phyloP scores from a whole-genome alignment of 306 rosid species.

The Ochetophila trinervis region DNA sequence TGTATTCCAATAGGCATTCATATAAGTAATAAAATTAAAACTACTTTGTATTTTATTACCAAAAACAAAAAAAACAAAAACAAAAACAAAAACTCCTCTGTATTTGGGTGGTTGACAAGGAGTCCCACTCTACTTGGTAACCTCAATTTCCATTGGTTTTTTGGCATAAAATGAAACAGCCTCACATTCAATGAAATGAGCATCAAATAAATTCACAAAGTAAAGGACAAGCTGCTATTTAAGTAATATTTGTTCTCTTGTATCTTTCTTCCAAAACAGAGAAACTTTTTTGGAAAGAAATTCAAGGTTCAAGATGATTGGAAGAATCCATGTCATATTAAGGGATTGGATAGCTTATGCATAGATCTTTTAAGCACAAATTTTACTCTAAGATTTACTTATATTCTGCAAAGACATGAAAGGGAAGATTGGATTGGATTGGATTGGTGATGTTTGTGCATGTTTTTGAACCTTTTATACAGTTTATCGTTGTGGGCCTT shows the following conservation, averaged over 20 bases:
- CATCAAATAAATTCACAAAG: background rate
- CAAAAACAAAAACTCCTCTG: no score
- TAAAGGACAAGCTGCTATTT: background rate
- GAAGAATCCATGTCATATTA: background rate
- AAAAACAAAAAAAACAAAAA: no score
- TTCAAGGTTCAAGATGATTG: background rate
- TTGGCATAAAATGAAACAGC: no score
- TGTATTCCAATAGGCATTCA: no score
- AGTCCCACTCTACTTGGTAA: no score
- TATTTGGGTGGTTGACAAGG: no score
- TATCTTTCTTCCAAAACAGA: background rate
- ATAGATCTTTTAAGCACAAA: background rate
- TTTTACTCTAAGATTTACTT: background rate
- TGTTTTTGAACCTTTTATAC: constrained; percentile 7
- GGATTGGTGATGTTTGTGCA: background rate
- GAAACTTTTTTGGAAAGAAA: no score
- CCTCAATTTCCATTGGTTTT: no score
- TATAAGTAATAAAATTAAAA: no score
- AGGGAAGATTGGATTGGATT: constrained; percentile 12
- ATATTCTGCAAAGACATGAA: background rate
- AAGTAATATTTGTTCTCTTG: background rate
- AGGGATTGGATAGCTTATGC: background rate
- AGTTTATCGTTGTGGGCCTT: background rate
- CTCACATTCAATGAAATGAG: no score
- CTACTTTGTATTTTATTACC: no score